Percentiles rank a stretch among this genome's conserved stretches.
Evolutionary conservation across 345 rosid genomes (phyloP).

Genomic region (Melastoma malabathricum): DNA sequence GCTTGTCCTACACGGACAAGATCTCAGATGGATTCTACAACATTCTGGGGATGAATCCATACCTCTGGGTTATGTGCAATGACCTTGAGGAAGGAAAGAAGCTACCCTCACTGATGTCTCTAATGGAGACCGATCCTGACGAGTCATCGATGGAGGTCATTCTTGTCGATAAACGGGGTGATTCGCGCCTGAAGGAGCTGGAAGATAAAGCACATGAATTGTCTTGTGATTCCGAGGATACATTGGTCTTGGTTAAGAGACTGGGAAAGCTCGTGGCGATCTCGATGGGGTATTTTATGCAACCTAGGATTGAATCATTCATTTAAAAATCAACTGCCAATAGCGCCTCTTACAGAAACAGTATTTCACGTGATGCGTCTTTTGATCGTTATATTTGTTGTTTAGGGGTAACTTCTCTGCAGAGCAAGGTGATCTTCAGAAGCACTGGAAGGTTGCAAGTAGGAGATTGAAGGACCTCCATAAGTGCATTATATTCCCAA

Average conservation of each 20-base stretch:
- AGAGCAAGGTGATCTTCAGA: constrained; percentile 78
- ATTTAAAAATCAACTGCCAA: no score
- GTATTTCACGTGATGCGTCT: neutral
- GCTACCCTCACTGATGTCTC: constrained; percentile 60
- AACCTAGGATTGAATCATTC: no score
- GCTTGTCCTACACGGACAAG: constrained; percentile 73
- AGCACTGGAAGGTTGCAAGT: constrained; percentile 68
- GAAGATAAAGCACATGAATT: constrained; percentile 82
- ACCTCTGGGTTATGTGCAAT: constrained; percentile 92
- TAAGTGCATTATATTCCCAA: constrained; percentile 72
- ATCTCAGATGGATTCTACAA: constrained; percentile 89
- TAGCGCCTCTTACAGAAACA: no score
- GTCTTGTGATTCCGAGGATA: constrained; percentile 56
- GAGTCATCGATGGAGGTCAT: constrained; percentile 81
- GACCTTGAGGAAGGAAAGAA: constrained; percentile 45
- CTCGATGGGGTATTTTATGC: constrained; percentile 57
- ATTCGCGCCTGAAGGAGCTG: constrained; percentile 64
- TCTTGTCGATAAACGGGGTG: constrained; percentile 58
- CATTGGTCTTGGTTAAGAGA: constrained; percentile 57
- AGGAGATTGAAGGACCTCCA: constrained; percentile 49
- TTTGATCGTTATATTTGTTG: constrained; percentile 5
- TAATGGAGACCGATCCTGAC: constrained; percentile 49
- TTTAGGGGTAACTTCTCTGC: constrained; percentile 59
- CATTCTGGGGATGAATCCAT: constrained; percentile 87
- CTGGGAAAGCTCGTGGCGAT: constrained; percentile 81